Conservation (phyloP, 2,329 filamentous ascomycete species). For the Colletotrichum sp. region DNA sequence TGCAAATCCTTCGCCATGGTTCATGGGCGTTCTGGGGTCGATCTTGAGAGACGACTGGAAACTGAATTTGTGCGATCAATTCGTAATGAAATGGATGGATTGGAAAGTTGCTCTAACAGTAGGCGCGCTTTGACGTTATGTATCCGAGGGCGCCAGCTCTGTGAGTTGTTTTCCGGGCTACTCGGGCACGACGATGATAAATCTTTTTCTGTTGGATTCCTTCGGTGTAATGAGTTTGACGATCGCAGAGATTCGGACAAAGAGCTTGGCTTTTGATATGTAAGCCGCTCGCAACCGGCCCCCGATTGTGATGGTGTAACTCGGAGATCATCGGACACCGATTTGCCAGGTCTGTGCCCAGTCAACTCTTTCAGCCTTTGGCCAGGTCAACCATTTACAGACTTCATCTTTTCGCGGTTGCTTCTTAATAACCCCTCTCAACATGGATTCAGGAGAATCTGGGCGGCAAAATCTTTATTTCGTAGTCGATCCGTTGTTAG, state of each 20-base stretch:
- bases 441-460: too few relatives aligned
- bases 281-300: background rate
- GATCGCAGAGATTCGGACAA: background rate
- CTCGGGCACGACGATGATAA: background rate
- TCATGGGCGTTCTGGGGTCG: background rate
- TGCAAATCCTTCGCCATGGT: background rate
- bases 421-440: too few relatives aligned
- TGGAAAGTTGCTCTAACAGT: background rate
- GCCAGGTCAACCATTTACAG: rapidly evolving
- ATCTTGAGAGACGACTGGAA: background rate
- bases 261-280: background rate
- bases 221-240: rapidly evolving
- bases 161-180: too few relatives aligned
- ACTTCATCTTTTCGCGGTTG: background rate
- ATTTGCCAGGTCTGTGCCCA: background rate
- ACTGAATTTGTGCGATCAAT: background rate
- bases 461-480: too few relatives aligned
- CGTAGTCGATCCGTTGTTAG: too few relatives aligned
- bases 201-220: background rate
- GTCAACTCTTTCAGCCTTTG: rapidly evolving
- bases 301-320: background rate
- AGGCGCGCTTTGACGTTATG: too few relatives aligned
- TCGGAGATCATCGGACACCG: background rate
- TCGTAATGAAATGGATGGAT: rapidly evolving
- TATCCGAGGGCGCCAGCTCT: too few relatives aligned